Evolutionary conservation across 345 rosid genomes (phyloP).

Genomic region (Citrus sinensis): DVS_A1.0 CM039163.1:42245001-42245500

Average conservation of each 20-base stretch:
- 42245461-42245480: background rate
- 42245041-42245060: conserved; percentile 26
- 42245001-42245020: conserved; percentile 78
- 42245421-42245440: background rate
- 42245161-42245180: too few relatives aligned
- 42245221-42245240: too few relatives aligned
- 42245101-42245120: background rate
- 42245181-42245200: too few relatives aligned
- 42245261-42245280: background rate
- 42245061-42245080: background rate
- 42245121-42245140: background rate
- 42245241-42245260: background rate
- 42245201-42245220: too few relatives aligned
- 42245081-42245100: background rate
- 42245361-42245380: background rate
- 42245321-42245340: background rate
- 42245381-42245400: background rate
- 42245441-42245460: background rate
- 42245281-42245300: background rate
- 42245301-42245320: background rate
- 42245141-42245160: background rate
- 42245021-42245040: conserved; percentile 55
- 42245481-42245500: background rate
- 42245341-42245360: background rate
- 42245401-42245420: background rate